Evolutionary conservation across 2,329 filamentous ascomycete species (phyloP), one percentile per base, ranked within the genome.

Genomic region (Colletotrichum sp.): DNA sequence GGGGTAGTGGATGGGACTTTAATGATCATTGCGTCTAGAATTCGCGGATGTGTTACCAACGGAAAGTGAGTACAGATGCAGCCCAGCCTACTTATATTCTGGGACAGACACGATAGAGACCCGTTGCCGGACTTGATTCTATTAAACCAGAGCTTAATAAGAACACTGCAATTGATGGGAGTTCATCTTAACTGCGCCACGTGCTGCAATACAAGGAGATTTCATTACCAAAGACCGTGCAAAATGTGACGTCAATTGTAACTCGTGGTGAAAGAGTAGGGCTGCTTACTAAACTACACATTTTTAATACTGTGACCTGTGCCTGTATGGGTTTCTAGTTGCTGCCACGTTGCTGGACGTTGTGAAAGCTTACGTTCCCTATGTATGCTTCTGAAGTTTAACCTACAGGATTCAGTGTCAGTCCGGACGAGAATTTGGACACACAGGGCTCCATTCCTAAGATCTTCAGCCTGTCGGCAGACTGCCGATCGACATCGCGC

Each of bases 171-270:
- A 26, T 12, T 14, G 43, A 26, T 28, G 26, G 71, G 10, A 59
- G 71, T 70, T 74, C 59, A 65, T 74, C 59, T 48, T 70, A 60
- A 64, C 26, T 64, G 34, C 66, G 43, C 39, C 32, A 68, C 30
- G 55, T 68, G 28, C 36, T 24, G 30, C 39, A 68, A 64, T 74
- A 59, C 66, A 64, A 64, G 70, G 65, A 64, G 65, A 74, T 28
- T 69, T 16, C 57, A 65, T 26, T 63, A 4, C 10, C 24, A 16
- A 32, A 14, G 24, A 70, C 66, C 39, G 21, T 36, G 71, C 24
- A 13, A 14, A 26, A 32, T 57, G 26, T 36, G 7, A 12, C 24
- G 52, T 24, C 3, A 32, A 32, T 32, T 32, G 30, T 32, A 32
- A 32, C 30, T 32, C 3, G 30, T 32, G 9, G 30, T 9, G 30